Conservation (phyloP, 345 rosid genomes). For the Gossypium ekmanianum region DNA sequence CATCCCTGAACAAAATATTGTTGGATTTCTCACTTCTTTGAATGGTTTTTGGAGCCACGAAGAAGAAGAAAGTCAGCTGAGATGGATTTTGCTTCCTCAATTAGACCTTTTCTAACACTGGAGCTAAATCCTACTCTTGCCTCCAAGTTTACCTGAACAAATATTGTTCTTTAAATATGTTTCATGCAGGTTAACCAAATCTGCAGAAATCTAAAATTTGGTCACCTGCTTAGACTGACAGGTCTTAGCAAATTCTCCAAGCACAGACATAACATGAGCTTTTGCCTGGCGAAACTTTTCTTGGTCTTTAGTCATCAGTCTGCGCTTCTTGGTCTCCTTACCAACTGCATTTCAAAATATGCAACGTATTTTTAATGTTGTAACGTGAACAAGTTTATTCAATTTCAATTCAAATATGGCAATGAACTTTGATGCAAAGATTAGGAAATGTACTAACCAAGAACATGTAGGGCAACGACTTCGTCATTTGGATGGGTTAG, state of each 20-base stretch:
- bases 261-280: slow-evolving; percentile 80
- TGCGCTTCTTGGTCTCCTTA: slow-evolving; percentile 44
- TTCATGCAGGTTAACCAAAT: background rate
- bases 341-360: slow-evolving; percentile 31
- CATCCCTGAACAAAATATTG: background rate
- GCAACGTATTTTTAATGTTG: too few species aligned
- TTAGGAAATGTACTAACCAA: slow-evolving; percentile 39
- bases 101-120: slow-evolving; percentile 51
- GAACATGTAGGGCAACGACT: slow-evolving; percentile 72
- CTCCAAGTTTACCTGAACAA: slow-evolving; percentile 70
- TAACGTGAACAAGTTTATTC: too few species aligned
- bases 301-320: slow-evolving; percentile 31
- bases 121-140: slow-evolving; percentile 74
- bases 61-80: slow-evolving; percentile 72
- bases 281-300: slow-evolving; percentile 61
- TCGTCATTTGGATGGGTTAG: slow-evolving; percentile 68
- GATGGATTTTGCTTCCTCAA: slow-evolving; percentile 68
- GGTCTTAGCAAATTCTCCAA: slow-evolving; percentile 59
- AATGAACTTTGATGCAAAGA: background rate
- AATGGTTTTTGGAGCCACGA: slow-evolving; percentile 42
- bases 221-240: slow-evolving; percentile 62
- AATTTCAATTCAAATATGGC: too few species aligned
- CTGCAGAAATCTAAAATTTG: background rate
- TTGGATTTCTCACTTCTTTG: slow-evolving; percentile 31
- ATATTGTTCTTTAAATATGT: too few species aligned